These are phyloP conservation scores for Paracorniculantispora psalliotae DNA, from an alignment of 2,329 filamentous ascomycete species.

Conservation along the genomic window DNA sequence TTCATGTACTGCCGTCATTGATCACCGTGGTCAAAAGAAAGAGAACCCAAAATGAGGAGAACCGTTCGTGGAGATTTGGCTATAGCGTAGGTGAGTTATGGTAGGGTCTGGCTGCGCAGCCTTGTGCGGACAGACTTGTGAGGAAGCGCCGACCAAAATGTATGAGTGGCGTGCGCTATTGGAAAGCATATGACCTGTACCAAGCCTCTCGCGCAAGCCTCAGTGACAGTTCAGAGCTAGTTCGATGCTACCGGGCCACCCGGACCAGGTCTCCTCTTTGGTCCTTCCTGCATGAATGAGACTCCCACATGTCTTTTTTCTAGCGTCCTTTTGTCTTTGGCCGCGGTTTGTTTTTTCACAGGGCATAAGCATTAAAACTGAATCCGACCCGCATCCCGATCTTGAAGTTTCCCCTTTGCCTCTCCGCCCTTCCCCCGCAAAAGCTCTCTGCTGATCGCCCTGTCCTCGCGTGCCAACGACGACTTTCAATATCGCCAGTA, in stretches of 20 bases:
- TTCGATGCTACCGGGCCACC: not conserved
- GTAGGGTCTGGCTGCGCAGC: not conserved
- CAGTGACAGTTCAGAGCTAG: not conserved
- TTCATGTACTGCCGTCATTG: not conserved
- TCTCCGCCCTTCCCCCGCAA: not conserved
- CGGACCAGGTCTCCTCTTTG: not conserved
- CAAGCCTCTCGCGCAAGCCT: not conserved
- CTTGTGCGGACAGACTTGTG: not conserved
- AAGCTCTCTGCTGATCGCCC: not conserved
- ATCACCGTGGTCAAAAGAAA: not conserved
- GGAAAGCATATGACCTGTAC: constrained; percentile 2
- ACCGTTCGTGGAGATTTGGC: not conserved
- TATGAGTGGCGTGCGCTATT: constrained; percentile 3
- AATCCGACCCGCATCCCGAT: not conserved
- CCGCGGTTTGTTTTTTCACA: not conserved
- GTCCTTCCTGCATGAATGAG: not conserved
- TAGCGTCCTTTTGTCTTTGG: not conserved
- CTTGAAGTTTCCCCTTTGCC: constrained; percentile 1
- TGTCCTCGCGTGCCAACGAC: not conserved
- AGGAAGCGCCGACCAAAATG: not conserved
- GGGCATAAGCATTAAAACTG: not conserved
- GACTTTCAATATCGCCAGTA: not conserved
- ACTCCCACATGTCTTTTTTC: not conserved
- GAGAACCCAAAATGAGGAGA: not conserved
- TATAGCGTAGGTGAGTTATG: not conserved